These are phyloP conservation scores for Crotalaria pallida DNA, from an alignment of 306 rosid genomes.

Conservation along the genomic window DNA sequence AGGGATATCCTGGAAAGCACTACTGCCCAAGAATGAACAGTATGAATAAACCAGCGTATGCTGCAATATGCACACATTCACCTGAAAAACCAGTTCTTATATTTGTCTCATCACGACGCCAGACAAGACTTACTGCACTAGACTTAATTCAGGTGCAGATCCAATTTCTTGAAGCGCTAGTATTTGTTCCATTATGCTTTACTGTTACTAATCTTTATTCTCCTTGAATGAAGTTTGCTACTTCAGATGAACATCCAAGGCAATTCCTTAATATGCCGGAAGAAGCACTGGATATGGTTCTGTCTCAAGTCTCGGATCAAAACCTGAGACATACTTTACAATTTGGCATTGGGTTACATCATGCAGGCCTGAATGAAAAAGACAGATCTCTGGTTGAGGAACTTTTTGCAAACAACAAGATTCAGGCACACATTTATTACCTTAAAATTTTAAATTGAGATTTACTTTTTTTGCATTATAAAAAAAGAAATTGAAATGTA, in stretches of 20 bases:
- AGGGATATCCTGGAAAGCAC: slow-evolving; percentile 98
- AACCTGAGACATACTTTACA: slow-evolving; percentile 94
- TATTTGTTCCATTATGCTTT: slow-evolving; percentile 11
- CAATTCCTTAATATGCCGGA: slow-evolving; percentile 84
- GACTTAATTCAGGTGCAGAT: slow-evolving; percentile 82
- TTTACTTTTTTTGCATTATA: background rate
- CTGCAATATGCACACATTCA: slow-evolving; percentile 97
- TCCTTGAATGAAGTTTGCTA: slow-evolving; percentile 62
- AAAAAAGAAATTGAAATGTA: background rate
- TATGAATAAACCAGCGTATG: slow-evolving; percentile 97
- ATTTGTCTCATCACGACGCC: slow-evolving; percentile 96
- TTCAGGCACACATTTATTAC: slow-evolving; percentile 65
- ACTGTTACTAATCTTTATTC: slow-evolving; percentile 20
- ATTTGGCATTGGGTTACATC: slow-evolving; percentile 94
- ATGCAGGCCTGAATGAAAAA: slow-evolving; percentile 93
- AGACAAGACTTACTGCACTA: slow-evolving; percentile 92
- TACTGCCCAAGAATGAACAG: slow-evolving; percentile 98
- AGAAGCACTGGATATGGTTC: slow-evolving; percentile 85
- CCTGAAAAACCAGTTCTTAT: slow-evolving; percentile 95
- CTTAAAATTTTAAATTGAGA: background rate
- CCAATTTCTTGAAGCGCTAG: slow-evolving; percentile 5
- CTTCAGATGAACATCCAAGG: slow-evolving; percentile 87
- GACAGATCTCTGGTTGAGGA: slow-evolving; percentile 95
- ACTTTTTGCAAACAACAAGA: slow-evolving; percentile 88
- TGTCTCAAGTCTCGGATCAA: slow-evolving; percentile 84